Conservation (phyloP, 352 stramenopile genomes). For the Globisporangium carolinianum region DNA sequence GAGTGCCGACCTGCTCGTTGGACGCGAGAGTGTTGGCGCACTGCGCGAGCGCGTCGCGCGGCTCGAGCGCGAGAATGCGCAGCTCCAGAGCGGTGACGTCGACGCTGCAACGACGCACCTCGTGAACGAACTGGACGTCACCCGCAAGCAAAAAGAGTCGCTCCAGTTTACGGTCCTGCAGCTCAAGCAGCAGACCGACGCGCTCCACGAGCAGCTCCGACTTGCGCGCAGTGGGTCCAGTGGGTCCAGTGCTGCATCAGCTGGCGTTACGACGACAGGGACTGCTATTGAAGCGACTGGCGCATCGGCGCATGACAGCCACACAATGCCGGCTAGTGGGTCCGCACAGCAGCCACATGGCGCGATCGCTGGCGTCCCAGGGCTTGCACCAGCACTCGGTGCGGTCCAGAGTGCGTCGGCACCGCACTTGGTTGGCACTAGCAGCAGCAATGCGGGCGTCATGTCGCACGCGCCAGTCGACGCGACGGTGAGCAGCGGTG, state of each 20-base stretch:
- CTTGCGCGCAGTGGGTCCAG: conserved; percentile 9
- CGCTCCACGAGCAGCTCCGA: conserved; percentile 59
- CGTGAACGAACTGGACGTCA: conserved; percentile 70
- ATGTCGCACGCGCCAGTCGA: conserved; percentile 3
- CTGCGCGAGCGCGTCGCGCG: conserved; percentile 59
- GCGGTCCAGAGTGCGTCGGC: background rate
- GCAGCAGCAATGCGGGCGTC: background rate
- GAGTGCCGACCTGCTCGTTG: conserved; percentile 56
- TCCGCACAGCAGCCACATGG: background rate
- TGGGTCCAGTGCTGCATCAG: conserved; percentile 16
- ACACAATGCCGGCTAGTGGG: background rate
- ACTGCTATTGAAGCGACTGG: background rate
- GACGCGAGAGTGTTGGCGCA: conserved; percentile 49
- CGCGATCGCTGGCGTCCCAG: conserved; percentile 4
- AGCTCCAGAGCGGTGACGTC: conserved; percentile 48
- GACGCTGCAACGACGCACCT: conserved; percentile 44
- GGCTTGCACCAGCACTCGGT: conserved; percentile 2
- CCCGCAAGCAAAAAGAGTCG: conserved; percentile 64
- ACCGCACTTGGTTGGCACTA: conserved; percentile 5
- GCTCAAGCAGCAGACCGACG: conserved; percentile 70
- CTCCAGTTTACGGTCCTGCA: conserved; percentile 62
- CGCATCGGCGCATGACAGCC: background rate
- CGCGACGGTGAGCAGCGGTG: conserved; percentile 28
- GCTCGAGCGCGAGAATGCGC: conserved; percentile 67
- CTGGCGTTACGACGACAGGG: background rate